Conservation (phyloP, 2,329 filamentous ascomycete species). For the Blastomyces silverae region DNA sequence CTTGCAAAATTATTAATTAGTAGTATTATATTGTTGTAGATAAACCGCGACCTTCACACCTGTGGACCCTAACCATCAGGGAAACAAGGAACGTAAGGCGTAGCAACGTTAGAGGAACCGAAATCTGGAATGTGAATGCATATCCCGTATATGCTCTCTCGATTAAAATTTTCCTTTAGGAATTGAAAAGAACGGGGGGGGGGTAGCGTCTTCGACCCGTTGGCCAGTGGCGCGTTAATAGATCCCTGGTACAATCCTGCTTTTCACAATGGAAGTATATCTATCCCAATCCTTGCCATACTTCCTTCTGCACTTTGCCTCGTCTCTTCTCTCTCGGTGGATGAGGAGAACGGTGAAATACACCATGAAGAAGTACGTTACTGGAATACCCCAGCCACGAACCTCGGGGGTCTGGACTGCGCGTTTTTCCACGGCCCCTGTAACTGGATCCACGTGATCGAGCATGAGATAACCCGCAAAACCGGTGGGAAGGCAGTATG, state of each 20-base stretch:
- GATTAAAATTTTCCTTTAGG: background rate
- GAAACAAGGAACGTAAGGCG: background rate
- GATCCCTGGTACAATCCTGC: conserved; percentile 20
- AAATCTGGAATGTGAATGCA: background rate
- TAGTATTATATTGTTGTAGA: background rate
- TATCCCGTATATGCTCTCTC: background rate
- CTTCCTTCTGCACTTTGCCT: conserved; percentile 22
- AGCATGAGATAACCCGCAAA: conserved; percentile 22
- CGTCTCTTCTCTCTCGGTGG: conserved; percentile 24
- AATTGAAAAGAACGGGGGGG: too few species aligned
- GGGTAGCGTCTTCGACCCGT: background rate
- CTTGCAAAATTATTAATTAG: background rate
- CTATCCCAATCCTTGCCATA: conserved; percentile 23
- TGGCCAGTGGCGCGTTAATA: conserved; percentile 12
- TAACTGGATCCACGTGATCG: conserved; percentile 10
- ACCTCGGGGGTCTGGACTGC: conserved; percentile 15
- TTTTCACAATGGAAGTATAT: conserved; percentile 20
- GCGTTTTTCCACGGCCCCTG: conserved; percentile 14
- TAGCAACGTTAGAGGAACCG: background rate
- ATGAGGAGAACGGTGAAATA: conserved; percentile 24
- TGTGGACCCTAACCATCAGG: background rate
- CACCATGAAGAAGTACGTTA: conserved; percentile 23
- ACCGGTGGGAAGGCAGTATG: conserved; percentile 22
- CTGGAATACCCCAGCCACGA: conserved; percentile 20
- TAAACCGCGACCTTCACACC: background rate